phyloP scores from a whole-genome alignment of 2,329 filamentous ascomycete genomes.

The Aspergillus clavatus region DNA sequence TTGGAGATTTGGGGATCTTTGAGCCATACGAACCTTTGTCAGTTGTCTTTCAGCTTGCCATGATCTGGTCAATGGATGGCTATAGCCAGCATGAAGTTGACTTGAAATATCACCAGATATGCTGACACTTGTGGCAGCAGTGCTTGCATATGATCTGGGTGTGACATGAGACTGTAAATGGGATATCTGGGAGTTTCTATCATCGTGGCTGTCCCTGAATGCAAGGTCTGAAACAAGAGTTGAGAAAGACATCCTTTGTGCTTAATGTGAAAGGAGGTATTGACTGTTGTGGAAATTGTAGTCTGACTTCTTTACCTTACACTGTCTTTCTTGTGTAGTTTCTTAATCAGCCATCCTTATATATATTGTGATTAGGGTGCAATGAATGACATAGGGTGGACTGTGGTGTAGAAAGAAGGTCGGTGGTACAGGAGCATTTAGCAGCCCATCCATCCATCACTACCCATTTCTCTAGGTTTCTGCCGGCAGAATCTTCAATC shows the following conservation, averaged over 20 bases:
- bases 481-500: no score
- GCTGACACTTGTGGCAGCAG: conserved; percentile 48
- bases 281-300: neutral
- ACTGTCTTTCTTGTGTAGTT: no score
- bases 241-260: conserved; percentile 45
- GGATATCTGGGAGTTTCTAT: conserved; percentile 42
- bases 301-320: no score
- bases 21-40: conserved; percentile 61
- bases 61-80: conserved; percentile 69
- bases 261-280: neutral
- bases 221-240: conserved; percentile 48
- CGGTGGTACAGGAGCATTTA: no score
- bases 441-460: no score
- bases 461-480: no score
- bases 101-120: conserved; percentile 67
- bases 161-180: conserved; percentile 34
- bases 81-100: conserved; percentile 78
- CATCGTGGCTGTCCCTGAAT: conserved; percentile 42
- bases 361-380: no score
- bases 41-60: conserved; percentile 83
- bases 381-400: no score
- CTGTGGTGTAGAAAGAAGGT: no score
- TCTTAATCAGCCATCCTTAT: no score
- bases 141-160: conserved; percentile 44
- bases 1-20: neutral